Evolutionary conservation across 2,329 filamentous ascomycete genomes (phyloP).

Genomic region (Ascochyta koolunga): DNA sequence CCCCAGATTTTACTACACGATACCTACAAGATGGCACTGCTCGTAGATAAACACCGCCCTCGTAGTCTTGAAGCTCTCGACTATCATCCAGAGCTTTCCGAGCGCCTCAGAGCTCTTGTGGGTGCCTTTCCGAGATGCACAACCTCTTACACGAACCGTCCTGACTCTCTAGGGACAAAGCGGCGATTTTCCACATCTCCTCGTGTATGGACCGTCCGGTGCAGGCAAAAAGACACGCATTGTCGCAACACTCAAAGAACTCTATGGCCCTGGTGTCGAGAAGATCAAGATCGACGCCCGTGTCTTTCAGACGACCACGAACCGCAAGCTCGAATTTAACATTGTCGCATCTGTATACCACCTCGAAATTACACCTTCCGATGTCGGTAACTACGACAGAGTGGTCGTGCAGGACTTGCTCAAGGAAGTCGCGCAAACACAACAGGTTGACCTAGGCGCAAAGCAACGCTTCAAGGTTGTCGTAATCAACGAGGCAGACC

Average conservation of each 20-base stretch:
- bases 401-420: constrained; percentile 95
- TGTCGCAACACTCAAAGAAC: constrained; percentile 90
- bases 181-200: constrained; percentile 95
- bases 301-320: constrained; percentile 92
- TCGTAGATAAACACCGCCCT: constrained; percentile 71
- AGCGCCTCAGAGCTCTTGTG: constrained; percentile 85
- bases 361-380: constrained; percentile 95
- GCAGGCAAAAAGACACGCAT: constrained; percentile 98
- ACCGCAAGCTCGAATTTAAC: constrained; percentile 99
- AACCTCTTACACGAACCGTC: neutral
- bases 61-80: constrained; percentile 77
- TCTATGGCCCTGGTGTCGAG: constrained; percentile 96
- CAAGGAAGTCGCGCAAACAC: constrained; percentile 97
- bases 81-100: constrained; percentile 88
- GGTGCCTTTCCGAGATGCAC: constrained; percentile 28
- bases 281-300: constrained; percentile 99
- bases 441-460: constrained; percentile 93
- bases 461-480: constrained; percentile 97
- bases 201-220: constrained; percentile 95
- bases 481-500: constrained; percentile 98
- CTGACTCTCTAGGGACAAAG: constrained; percentile 76
- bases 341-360: constrained; percentile 97
- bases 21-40: constrained; percentile 61
- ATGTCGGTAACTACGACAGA: constrained; percentile 94
- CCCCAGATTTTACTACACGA: constrained; percentile 4